phyloP scores from a whole-genome alignment of 2,329 filamentous ascomycete species.

The Tolypocladium tundrense region DNA sequence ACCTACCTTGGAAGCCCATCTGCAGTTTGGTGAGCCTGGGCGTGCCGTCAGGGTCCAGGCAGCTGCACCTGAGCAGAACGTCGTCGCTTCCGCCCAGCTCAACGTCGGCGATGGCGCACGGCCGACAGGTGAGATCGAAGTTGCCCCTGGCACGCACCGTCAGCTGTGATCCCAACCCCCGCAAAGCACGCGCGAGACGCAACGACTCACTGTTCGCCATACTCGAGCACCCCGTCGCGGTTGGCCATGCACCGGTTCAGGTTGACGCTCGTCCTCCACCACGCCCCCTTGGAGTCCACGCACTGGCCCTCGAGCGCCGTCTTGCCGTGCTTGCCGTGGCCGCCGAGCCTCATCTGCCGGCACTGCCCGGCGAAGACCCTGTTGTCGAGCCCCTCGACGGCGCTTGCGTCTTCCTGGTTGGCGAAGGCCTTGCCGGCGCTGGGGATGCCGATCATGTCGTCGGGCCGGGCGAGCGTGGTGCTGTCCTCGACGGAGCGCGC shows the following conservation, averaged over 20 bases:
- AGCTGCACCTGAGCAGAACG: constrained; percentile 11
- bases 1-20: constrained; percentile 2
- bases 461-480: too few relatives aligned
- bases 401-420: too few relatives aligned
- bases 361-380: too few relatives aligned
- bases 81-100: background rate
- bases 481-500: too few relatives aligned
- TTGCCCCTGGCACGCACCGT: constrained; percentile 3
- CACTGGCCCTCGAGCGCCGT: constrained; percentile 12
- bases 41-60: constrained; percentile 2
- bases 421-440: too few relatives aligned
- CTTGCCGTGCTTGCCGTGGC: constrained; percentile 8
- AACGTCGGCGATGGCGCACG: constrained; percentile 7
- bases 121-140: constrained; percentile 12
- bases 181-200: background rate
- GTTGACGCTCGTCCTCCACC: constrained; percentile 16
- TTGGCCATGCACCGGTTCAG: constrained; percentile 13
- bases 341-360: constrained; percentile 6
- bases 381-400: too few relatives aligned
- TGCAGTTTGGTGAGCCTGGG: constrained; percentile 7
- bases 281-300: constrained; percentile 6
- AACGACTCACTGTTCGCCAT: constrained; percentile 7
- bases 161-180: background rate
- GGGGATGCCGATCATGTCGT: too few relatives aligned
- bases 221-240: constrained; percentile 8